phyloP scores from a whole-genome alignment of 73 alveolate genomes.

The Uronychia setigera region DNA sequence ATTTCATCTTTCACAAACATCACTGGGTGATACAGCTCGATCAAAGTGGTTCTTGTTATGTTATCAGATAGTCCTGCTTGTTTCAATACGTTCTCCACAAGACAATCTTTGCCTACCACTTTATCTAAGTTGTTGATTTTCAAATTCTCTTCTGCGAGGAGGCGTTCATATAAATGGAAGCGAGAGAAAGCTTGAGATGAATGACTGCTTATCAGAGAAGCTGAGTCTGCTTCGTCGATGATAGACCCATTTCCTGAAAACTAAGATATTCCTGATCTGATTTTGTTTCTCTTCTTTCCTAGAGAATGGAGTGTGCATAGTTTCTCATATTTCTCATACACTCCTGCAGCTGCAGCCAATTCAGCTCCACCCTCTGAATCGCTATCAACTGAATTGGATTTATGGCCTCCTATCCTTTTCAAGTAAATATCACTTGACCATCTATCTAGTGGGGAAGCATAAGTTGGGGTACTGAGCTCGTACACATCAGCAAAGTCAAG shows the following conservation, averaged over 20 bases:
- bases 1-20: background rate
- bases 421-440: background rate
- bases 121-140: background rate
- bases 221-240: background rate
- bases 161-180: background rate
- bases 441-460: background rate
- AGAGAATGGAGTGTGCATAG: background rate
- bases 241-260: background rate
- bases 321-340: background rate
- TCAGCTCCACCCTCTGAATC: background rate
- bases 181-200: background rate
- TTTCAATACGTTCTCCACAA: background rate
- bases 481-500: background rate
- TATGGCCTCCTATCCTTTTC: background rate
- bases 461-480: background rate
- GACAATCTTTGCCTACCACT: background rate
- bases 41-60: background rate
- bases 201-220: background rate
- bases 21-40: slow-evolving; percentile 1
- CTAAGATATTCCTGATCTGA: background rate
- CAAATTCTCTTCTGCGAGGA: background rate
- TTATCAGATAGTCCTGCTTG: background rate
- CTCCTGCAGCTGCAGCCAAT: background rate
- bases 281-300: background rate
- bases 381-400: background rate